phyloP scores from a whole-genome alignment of 306 rosid species.

The Rosa chinensis region DNA sequence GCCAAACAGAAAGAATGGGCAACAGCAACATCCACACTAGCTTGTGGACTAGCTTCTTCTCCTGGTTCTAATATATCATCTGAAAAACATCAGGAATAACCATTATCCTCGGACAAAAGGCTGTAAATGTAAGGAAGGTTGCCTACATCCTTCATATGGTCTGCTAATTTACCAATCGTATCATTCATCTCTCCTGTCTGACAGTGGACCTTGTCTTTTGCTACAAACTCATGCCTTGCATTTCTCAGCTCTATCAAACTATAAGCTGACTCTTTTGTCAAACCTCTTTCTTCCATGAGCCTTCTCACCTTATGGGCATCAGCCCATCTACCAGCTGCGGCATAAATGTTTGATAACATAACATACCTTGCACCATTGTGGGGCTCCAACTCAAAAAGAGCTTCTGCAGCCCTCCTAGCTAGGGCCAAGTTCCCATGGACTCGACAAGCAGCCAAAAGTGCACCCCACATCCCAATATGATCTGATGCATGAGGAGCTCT shows the following conservation, averaged over 20 bases:
- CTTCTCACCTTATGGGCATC: slow-evolving; percentile 48
- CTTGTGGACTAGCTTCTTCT: slow-evolving; percentile 1
- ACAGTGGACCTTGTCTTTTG: slow-evolving; percentile 48
- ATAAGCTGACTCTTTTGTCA: slow-evolving; percentile 53
- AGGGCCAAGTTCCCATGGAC: slow-evolving; percentile 51
- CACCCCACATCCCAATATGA: slow-evolving; percentile 62
- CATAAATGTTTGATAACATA: slow-evolving; percentile 63
- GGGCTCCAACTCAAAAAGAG: slow-evolving; percentile 57
- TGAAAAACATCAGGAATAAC: slow-evolving; percentile 9
- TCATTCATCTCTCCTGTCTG: slow-evolving; percentile 48
- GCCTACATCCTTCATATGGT: slow-evolving; percentile 51
- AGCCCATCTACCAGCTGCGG: slow-evolving; percentile 53
- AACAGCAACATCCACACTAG: not conserved
- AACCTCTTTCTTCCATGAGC: slow-evolving; percentile 45
- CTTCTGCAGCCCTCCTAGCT: slow-evolving; percentile 56
- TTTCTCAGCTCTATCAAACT: slow-evolving; percentile 65
- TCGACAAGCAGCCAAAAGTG: slow-evolving; percentile 56
- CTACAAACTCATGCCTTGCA: slow-evolving; percentile 45
- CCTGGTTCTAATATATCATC: not conserved
- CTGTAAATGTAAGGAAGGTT: slow-evolving; percentile 34
- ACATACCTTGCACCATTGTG: slow-evolving; percentile 59
- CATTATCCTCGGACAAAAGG: slow-evolving; percentile 40
- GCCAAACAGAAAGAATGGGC: too few relatives aligned
- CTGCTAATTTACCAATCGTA: slow-evolving; percentile 35
- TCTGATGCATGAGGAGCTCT: slow-evolving; percentile 36